Evolutionary conservation across 106 monocot species (phyloP).

Genomic region (Acorus calamus): DNA sequence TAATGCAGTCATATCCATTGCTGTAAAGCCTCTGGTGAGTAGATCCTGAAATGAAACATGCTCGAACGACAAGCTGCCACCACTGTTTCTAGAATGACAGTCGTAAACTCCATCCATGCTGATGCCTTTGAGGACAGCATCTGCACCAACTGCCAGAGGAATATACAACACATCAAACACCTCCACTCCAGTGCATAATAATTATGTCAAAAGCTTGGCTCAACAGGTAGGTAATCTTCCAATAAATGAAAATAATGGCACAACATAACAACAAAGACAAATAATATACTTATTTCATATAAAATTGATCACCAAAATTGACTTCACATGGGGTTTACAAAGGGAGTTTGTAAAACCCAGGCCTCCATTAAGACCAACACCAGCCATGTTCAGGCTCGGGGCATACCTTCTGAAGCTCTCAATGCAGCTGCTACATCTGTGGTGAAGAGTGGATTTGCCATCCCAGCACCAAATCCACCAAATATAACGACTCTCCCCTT

Average conservation of each 20-base stretch:
- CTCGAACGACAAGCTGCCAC: constrained; percentile 39
- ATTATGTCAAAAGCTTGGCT: no score
- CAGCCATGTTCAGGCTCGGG: background rate
- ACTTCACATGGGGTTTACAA: no score
- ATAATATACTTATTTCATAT: no score
- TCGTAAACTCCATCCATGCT: constrained; percentile 46
- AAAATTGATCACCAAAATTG: no score
- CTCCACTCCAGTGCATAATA: no score
- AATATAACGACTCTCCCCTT: constrained; percentile 97
- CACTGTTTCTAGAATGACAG: constrained; percentile 52
- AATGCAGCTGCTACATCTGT: constrained; percentile 83
- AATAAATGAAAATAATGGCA: no score
- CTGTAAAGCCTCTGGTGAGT: constrained; percentile 54
- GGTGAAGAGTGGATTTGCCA: constrained; percentile 69
- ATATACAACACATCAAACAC: background rate
- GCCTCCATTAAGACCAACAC: no score
- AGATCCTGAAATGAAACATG: constrained; percentile 82
- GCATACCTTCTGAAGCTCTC: constrained; percentile 83
- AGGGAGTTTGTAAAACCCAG: no score
- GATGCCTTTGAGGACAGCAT: constrained; percentile 84
- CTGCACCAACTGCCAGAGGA: constrained; percentile 64
- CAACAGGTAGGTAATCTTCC: no score
- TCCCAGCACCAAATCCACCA: constrained; percentile 70
- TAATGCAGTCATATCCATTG: constrained; percentile 82
- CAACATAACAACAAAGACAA: no score